Percentiles rank a stretch among this genome's conserved stretches.
These are phyloP conservation scores for Pseudomonodictys pantanalensis DNA, from an alignment of 495 filamentous ascomycete genomes.

Conservation along the genomic window DNA sequence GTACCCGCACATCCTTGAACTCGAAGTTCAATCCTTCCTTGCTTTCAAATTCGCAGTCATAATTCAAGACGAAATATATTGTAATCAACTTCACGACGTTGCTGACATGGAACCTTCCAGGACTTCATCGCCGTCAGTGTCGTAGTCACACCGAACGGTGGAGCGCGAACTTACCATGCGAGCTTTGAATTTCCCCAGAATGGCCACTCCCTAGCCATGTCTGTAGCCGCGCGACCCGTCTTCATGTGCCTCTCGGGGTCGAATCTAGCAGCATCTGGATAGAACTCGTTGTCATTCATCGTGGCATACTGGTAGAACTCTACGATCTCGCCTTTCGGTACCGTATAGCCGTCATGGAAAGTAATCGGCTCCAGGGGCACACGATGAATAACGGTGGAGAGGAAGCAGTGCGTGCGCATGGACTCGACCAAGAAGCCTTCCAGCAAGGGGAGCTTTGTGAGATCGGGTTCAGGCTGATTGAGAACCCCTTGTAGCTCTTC, in stretches of 20 bases:
- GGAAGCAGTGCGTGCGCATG: background rate
- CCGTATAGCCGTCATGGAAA: conserved; percentile 7
- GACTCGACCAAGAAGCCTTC: conserved; percentile 3
- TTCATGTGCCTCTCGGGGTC: background rate
- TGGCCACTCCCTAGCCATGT: conserved; percentile 6
- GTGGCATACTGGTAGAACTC: background rate
- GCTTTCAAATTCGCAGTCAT: background rate
- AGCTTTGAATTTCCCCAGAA: conserved; percentile 7
- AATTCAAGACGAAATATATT: background rate
- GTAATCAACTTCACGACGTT: conserved; percentile 6
- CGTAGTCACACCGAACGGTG: background rate
- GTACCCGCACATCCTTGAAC: background rate
- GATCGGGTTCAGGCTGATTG: background rate
- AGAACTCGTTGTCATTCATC: background rate
- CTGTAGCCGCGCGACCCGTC: background rate
- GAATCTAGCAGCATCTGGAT: background rate
- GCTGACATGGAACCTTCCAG: background rate
- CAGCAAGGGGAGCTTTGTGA: conserved; percentile 4
- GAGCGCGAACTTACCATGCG: background rate
- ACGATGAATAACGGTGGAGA: background rate
- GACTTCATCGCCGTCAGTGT: background rate
- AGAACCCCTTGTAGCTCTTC: background rate
- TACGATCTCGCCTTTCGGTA: conserved; percentile 1
- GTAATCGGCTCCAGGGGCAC: background rate
- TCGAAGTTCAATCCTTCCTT: conserved; percentile 1